Conservation (phyloP, 2,329 filamentous ascomycete species). For the Diplocarpon mali region DNA sequence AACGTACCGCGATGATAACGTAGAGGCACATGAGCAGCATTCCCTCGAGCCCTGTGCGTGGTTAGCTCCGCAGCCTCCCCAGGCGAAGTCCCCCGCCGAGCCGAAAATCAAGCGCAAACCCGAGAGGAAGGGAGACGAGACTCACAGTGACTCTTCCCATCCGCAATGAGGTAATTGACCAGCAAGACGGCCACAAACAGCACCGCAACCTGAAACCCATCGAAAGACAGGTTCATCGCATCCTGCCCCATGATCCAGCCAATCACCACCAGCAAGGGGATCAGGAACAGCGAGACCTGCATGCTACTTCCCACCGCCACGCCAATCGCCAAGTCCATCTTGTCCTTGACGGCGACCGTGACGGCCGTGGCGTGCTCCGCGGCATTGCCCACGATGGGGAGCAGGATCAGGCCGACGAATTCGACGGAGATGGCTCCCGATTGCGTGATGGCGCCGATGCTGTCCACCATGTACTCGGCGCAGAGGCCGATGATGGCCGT, state of each 20-base stretch:
- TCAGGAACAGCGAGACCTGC: conserved; percentile 74
- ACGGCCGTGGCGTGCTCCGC: conserved; percentile 76
- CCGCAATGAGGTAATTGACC: conserved; percentile 76
- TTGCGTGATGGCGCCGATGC: conserved; percentile 62
- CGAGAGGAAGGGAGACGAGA: conserved; percentile 48
- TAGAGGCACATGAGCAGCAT: conserved; percentile 25
- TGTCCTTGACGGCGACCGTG: conserved; percentile 65
- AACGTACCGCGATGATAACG: conserved; percentile 8
- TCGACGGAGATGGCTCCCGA: conserved; percentile 62
- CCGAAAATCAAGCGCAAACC: too few species aligned
- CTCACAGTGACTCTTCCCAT: conserved; percentile 51
- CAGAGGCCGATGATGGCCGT: conserved; percentile 65
- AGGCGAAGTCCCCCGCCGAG: too few species aligned
- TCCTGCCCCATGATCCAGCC: conserved; percentile 65
- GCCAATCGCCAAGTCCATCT: conserved; percentile 66
- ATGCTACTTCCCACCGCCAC: conserved; percentile 76
- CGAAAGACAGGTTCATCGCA: conserved; percentile 56
- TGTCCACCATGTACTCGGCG: conserved; percentile 67
- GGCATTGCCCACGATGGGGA: conserved; percentile 73
- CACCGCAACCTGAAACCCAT: conserved; percentile 77
- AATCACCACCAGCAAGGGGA: conserved; percentile 67
- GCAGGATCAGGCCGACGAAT: conserved; percentile 70
- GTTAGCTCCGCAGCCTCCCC: conserved; percentile 24
- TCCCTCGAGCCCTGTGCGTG: conserved; percentile 31
- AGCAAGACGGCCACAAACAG: conserved; percentile 76